Percentiles rank a stretch among this genome's conserved stretches.
These are phyloP conservation scores for Tulasnella sp. DNA, from an alignment of 768 basidiomycete genomes.

Conservation along the genomic window DNA sequence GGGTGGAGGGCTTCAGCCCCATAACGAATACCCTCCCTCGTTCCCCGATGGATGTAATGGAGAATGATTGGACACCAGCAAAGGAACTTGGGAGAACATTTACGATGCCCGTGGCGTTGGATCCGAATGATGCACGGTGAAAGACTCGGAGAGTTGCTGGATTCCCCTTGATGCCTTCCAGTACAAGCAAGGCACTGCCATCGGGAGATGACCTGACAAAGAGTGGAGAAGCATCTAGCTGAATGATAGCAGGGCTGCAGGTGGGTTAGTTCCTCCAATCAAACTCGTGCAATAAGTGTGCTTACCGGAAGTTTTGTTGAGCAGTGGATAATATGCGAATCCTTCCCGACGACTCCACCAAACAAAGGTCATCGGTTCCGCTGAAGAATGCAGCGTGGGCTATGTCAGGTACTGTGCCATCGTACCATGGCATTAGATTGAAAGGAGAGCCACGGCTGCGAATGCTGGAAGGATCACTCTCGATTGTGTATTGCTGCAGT, in stretches of 20 bases:
- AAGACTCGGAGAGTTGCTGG: slow-evolving; percentile 39
- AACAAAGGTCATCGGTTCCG: slow-evolving; percentile 50
- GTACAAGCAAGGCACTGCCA: slow-evolving; percentile 48
- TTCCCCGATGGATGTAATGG: slow-evolving; percentile 47
- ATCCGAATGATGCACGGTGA: slow-evolving; percentile 56
- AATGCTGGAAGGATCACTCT: not conserved
- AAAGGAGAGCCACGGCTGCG: not conserved
- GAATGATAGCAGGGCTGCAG: not conserved
- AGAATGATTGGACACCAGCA: slow-evolving; percentile 27
- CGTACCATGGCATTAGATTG: not conserved
- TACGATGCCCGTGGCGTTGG: slow-evolving; percentile 41
- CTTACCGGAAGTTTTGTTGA: too few relatives aligned
- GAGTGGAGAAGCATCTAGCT: not conserved
- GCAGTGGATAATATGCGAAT: slow-evolving; percentile 41
- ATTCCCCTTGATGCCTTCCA: slow-evolving; percentile 29
- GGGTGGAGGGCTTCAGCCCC: slow-evolving; percentile 37
- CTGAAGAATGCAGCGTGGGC: slow-evolving; percentile 44
- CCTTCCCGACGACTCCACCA: slow-evolving; percentile 45
- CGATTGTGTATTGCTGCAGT: not conserved
- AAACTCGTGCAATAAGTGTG: not conserved
- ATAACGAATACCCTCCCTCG: slow-evolving; percentile 46
- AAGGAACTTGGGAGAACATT: slow-evolving; percentile 34
- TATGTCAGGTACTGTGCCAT: slow-evolving; percentile 32
- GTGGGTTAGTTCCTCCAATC: not conserved
- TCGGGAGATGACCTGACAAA: slow-evolving; percentile 44